Percentiles rank a stretch among this genome's conserved stretches.
Conservation (phyloP, 176 grass and related monocot species). For the Carex myosuroides region DNA sequence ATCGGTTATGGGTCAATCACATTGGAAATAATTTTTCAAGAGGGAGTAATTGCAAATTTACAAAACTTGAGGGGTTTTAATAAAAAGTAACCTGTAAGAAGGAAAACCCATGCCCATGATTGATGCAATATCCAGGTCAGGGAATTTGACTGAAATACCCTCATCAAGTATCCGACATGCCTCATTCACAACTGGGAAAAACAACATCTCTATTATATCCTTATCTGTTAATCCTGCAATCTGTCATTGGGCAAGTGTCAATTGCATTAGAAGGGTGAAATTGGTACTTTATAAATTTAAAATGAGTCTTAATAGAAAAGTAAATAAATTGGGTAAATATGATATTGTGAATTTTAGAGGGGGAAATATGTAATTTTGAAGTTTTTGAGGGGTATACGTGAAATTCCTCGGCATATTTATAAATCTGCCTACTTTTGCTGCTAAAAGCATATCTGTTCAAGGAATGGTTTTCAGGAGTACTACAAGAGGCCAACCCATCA, state of each 20-base stretch:
- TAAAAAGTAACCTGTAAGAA: constrained; percentile 53
- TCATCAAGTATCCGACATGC: constrained; percentile 76
- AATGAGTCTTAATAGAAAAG: too few species aligned
- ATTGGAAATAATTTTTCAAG: not conserved
- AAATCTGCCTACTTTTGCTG: not conserved
- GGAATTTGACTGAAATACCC: constrained; percentile 70
- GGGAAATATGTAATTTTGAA: too few species aligned
- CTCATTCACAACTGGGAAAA: constrained; percentile 85
- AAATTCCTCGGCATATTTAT: not conserved
- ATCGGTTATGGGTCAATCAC: not conserved
- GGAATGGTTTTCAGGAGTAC: not conserved
- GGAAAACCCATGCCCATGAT: constrained; percentile 89
- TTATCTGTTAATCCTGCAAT: constrained; percentile 58
- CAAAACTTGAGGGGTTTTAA: not conserved
- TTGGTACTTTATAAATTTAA: too few species aligned
- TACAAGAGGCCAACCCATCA: not conserved
- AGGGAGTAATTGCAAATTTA: not conserved
- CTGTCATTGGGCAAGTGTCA: constrained; percentile 16
- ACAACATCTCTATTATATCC: constrained; percentile 67
- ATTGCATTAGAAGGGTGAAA: not conserved
- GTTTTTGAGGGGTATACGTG: too few species aligned
- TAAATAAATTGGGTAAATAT: too few species aligned
- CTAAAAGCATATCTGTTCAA: not conserved
- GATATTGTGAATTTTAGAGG: too few species aligned
- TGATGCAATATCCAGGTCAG: constrained; percentile 78